phyloP scores from a whole-genome alignment of 441 rosid species.

The Erysimum pusillum region DNA sequence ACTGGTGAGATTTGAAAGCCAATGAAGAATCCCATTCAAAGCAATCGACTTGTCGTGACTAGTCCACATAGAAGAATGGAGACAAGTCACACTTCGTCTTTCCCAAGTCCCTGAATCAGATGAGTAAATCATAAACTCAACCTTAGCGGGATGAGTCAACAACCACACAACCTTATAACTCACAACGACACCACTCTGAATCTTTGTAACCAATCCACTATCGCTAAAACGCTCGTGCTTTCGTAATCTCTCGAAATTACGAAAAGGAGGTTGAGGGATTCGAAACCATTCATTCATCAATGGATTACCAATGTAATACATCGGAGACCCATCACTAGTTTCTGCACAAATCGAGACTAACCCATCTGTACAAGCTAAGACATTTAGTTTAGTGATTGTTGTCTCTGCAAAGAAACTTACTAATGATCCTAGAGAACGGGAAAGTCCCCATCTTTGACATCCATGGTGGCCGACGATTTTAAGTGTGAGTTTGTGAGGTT shows the following conservation, averaged over 20 bases:
- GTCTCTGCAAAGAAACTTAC: constrained; percentile 22
- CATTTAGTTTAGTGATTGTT: neutral
- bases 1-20: constrained; percentile 12
- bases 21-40: constrained; percentile 37
- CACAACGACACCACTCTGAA: constrained; percentile 4
- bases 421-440: constrained; percentile 15
- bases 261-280: constrained; percentile 24
- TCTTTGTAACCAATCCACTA: constrained; percentile 38
- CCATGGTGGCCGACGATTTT: constrained; percentile 36
- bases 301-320: constrained; percentile 36
- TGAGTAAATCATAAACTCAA: constrained; percentile 10
- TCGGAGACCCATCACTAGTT: neutral
- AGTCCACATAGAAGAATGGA: neutral
- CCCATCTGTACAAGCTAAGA: constrained; percentile 36
- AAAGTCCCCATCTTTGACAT: constrained; percentile 27
- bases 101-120: constrained; percentile 38
- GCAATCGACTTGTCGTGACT: constrained; percentile 18
- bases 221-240: neutral
- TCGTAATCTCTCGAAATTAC: neutral
- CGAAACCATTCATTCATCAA: constrained; percentile 27
- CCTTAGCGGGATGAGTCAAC: neutral
- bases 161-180: constrained; percentile 41
- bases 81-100: neutral
- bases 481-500: constrained; percentile 27
- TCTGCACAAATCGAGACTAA: constrained; percentile 3